Base-by-base conservation (phyloP, 305 asterid species). In the Lippia alba region DNA sequence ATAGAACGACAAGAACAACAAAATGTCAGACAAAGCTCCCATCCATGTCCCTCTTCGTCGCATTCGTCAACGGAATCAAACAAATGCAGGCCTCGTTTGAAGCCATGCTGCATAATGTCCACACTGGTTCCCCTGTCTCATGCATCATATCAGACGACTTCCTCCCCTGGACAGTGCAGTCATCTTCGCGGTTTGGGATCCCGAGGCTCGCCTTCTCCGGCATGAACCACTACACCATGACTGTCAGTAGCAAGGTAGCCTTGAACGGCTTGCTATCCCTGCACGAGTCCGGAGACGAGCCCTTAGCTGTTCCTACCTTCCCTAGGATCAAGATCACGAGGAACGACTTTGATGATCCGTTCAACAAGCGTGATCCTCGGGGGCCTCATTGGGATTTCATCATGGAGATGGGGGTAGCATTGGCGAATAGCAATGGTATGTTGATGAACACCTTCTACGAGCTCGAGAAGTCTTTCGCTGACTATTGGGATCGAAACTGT, bases 121-220 rank as follows among this genome's bases (percentile, higher is more conserved):
- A 1, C 11, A 45, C 9, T 12, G 68, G 64, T 12, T 58, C 76
- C 0, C 56, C 70, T 0, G 75, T 82, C 6, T 60, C 50, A 20
- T 91, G 89, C 69, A 64, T 87, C 36, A 60, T 91, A 5, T 76
- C 96, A 0, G 97, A 91, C 33, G 88, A 80, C 12, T 91, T 91
- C 70, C 82, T 91, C 12, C 60, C 39, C 1, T 91, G 97, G 97
- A 91, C 97, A 12, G 20, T 81, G 0, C 71, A 82, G 4, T 74
- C 96, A 0, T 91, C 91, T 1, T 51, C 79, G 0, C 72, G 53
- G 9, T 77, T 78, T 10, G 79, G 87, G 15, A 79, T 91, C 56
- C 94, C 94, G 0, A 71, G 91, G 8, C 77, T 91, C 1, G 75
- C 76, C 50, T 91, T 14, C 66, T 51, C 3, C 56, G 94, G 94